A percentile compares a stretch with the other conserved stretches of the same genome.
Conservation (phyloP, 176 grass and related monocot species). For the Cenchrus fungigraminus region DNA sequence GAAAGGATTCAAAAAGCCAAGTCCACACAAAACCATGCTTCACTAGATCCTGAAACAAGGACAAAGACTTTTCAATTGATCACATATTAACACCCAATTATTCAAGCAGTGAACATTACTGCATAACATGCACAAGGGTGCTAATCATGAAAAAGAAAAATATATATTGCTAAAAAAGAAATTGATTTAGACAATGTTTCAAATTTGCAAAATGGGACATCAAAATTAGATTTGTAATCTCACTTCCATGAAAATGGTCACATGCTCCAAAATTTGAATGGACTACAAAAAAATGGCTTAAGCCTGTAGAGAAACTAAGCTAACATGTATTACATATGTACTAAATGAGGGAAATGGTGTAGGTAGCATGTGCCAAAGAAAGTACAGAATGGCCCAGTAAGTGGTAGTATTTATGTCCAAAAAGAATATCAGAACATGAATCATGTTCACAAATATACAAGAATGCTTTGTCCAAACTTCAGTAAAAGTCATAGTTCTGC, state of each 20-base stretch:
- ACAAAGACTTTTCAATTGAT: neutral
- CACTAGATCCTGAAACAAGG: slow-evolving; percentile 45
- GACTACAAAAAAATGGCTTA: neutral
- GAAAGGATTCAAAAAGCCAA: slow-evolving; percentile 61
- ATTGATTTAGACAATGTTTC: neutral
- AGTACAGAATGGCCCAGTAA: slow-evolving; percentile 1
- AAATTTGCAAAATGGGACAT: neutral
- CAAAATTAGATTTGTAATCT: neutral
- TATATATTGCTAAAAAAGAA: neutral
- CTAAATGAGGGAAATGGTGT: slow-evolving; percentile 8
- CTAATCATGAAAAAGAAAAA: neutral
- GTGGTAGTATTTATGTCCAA: neutral
- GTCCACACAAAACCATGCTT: slow-evolving; percentile 51
- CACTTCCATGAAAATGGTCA: neutral
- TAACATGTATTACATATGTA: neutral
- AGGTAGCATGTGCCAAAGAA: neutral
- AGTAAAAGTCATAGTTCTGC: neutral
- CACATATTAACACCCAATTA: slow-evolving; percentile 14
- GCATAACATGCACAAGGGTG: neutral
- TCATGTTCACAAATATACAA: neutral
- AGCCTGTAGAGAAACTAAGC: neutral
- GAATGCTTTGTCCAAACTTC: neutral
- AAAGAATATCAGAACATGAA: slow-evolving; percentile 25
- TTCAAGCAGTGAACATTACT: neutral
- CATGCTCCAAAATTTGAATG: neutral